phyloP scores from a whole-genome alignment of 2,329 filamentous ascomycete species.

The Teratosphaeria nubilosa region DNA sequence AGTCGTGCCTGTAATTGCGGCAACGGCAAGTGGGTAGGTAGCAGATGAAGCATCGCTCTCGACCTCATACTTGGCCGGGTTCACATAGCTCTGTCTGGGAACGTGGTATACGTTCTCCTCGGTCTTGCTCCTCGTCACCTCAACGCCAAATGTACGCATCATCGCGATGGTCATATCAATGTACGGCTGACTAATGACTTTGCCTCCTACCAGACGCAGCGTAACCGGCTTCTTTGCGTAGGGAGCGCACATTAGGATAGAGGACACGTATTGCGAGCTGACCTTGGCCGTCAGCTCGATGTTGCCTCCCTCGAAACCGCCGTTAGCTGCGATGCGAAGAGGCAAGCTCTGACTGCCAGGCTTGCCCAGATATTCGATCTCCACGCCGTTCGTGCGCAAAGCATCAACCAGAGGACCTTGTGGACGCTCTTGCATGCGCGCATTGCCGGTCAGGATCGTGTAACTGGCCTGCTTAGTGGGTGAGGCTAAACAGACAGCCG shows the following conservation, averaged over 20 bases:
- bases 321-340: conserved; percentile 68
- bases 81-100: conserved; percentile 71
- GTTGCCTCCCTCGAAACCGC: conserved; percentile 72
- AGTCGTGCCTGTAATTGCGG: conserved; percentile 88
- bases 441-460: conserved; percentile 83
- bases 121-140: conserved; percentile 63
- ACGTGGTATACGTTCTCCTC: conserved; percentile 92
- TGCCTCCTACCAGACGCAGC: conserved; percentile 82
- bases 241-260: conserved; percentile 89
- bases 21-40: conserved; percentile 88
- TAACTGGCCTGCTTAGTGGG: conserved; percentile 51
- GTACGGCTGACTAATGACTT: conserved; percentile 92
- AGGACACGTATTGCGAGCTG: conserved; percentile 98
- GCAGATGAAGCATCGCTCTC: conserved; percentile 98
- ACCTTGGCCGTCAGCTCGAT: conserved; percentile 92
- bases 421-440: conserved; percentile 89
- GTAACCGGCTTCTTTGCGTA: conserved; percentile 94
- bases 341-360: conserved; percentile 77
- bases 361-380: conserved; percentile 74
- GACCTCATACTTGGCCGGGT: conserved; percentile 76
- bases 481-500: conserved; percentile 73
- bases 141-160: conserved; percentile 87
- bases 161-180: conserved; percentile 98
- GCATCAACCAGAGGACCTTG: conserved; percentile 91
- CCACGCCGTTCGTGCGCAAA: conserved; percentile 74